A percentile compares a stretch with the other conserved stretches of the same genome.
phyloP scores from a whole-genome alignment of 331 rosid species.

The Prunus yedoensis region DNA sequence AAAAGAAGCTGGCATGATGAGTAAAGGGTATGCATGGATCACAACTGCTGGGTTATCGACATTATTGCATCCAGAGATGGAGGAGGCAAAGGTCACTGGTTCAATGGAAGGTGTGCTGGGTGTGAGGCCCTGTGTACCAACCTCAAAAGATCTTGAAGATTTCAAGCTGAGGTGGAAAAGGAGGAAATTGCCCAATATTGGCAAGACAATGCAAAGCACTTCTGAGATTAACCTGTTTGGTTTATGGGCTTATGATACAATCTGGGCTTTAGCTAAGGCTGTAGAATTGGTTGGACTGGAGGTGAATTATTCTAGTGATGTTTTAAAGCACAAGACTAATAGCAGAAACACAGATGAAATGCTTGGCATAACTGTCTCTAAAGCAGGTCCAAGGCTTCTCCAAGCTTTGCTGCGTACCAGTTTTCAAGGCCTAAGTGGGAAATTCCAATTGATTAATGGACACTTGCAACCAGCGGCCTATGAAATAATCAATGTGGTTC shows the following conservation, averaged over 20 bases:
- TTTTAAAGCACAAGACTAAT: too few relatives aligned
- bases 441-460: slow-evolving; percentile 17
- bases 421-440: slow-evolving; percentile 34
- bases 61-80: too few relatives aligned
- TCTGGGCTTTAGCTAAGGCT: slow-evolving; percentile 37
- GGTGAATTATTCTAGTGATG: too few relatives aligned
- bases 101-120: slow-evolving; percentile 10
- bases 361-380: too few relatives aligned
- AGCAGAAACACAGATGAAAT: too few relatives aligned
- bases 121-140: not conserved
- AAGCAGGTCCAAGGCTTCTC: too few relatives aligned
- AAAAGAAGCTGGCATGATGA: slow-evolving; percentile 28
- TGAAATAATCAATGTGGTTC: slow-evolving; percentile 35
- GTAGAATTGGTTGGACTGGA: slow-evolving; percentile 3
- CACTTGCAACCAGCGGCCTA: slow-evolving; percentile 17
- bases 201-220: too few relatives aligned
- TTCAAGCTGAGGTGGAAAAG: not conserved
- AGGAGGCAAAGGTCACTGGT: not conserved
- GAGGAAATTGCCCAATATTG: too few relatives aligned
- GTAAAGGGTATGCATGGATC: slow-evolving; percentile 38
- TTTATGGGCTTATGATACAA: slow-evolving; percentile 46
- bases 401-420: not conserved
- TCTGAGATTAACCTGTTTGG: slow-evolving; percentile 5
- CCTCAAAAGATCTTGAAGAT: not conserved
- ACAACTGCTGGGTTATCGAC: slow-evolving; percentile 4